Conservation (phyloP, 1,284 basidiomycete species). For the Leccinum subfulvum region DNA sequence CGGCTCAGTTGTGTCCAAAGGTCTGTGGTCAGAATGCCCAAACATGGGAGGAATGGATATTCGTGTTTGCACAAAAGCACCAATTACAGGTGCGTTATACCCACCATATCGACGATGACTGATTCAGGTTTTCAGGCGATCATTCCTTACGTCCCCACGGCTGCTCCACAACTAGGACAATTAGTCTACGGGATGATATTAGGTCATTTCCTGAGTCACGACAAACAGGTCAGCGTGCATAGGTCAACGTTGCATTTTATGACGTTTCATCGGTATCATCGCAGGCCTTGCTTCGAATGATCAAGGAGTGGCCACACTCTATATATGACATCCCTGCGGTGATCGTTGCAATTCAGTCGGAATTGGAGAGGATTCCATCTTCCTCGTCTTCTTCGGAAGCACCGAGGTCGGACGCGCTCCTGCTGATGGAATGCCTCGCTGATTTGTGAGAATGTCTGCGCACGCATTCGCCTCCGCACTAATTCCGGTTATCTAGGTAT, state of each 20-base stretch:
- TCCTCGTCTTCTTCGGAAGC: slow-evolving; percentile 43
- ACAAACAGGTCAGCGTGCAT: slow-evolving; percentile 59
- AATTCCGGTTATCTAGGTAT: slow-evolving; percentile 39
- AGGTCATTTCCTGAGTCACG: slow-evolving; percentile 80
- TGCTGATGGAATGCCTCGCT: slow-evolving; percentile 90
- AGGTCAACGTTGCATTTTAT: background rate
- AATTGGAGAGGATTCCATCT: slow-evolving; percentile 67
- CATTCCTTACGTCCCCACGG: slow-evolving; percentile 87
- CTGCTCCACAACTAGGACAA: slow-evolving; percentile 76
- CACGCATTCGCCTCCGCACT: background rate
- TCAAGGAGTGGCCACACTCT: slow-evolving; percentile 86
- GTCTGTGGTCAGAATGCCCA: slow-evolving; percentile 80
- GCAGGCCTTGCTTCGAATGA: slow-evolving; percentile 74
- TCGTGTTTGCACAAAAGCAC: slow-evolving; percentile 82
- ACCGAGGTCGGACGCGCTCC: slow-evolving; percentile 40
- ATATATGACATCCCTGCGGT: slow-evolving; percentile 90
- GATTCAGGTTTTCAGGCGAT: slow-evolving; percentile 54
- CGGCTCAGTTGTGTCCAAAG: slow-evolving; percentile 84
- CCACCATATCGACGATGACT: background rate
- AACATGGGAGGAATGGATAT: slow-evolving; percentile 95
- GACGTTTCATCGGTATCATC: slow-evolving; percentile 6
- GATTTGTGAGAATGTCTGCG: slow-evolving; percentile 64
- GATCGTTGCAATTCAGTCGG: slow-evolving; percentile 83
- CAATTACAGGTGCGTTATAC: slow-evolving; percentile 65
- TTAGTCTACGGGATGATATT: slow-evolving; percentile 96